Base-by-base conservation (phyloP, 768 basidiomycete genomes). In the Mycena leptocephala region DNA sequence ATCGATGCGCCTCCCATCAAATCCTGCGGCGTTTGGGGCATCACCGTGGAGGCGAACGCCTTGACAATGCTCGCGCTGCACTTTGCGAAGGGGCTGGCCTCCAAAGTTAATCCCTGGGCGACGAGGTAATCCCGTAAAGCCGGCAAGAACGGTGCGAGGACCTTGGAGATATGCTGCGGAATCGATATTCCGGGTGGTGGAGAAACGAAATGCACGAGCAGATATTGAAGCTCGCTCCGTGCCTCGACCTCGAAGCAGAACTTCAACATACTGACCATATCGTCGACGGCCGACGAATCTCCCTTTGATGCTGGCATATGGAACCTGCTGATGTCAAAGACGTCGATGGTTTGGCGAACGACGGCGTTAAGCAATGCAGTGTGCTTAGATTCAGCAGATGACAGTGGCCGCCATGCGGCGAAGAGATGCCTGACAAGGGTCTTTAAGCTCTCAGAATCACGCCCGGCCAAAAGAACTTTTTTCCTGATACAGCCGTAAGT, bases 261-360 rank as follows among this genome's bases (percentile, higher is more conserved):
- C 28, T 35, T n/a, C 37, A 70, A 18, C 39, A 70, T 32, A 22
- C 22, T 30, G 32, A 70, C 14, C 68, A 70, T 70, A 20, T 68
- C 37, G 53, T 68, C 35, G 18, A 41, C 26, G 18, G 67, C 20
- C 22, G 51, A 14, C 35, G 37, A 39, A 26, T 33, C 37, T 14
- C 14, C 51, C 11, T 51, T 51, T 35, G 35, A 1, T 5, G 37
- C 41, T 2, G 30, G 16, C 0, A 10, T 8, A 20, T 68, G 37
- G 26, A 68, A 43, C 20, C 26, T 30, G 6, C 24, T 43, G 3
- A 16, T 68, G 26, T 68, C 67, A 18, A 68, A 56, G 37, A 68
- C 67, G 55, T 56, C 67, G 55, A 68, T 68, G 13, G 53, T 35
- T 30, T 68, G 67, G 24, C 67, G 67, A 7, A 68, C 53, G 20